Conservation (phyloP, 2,329 filamentous ascomycete genomes). For the Phoma sp. region DNA sequence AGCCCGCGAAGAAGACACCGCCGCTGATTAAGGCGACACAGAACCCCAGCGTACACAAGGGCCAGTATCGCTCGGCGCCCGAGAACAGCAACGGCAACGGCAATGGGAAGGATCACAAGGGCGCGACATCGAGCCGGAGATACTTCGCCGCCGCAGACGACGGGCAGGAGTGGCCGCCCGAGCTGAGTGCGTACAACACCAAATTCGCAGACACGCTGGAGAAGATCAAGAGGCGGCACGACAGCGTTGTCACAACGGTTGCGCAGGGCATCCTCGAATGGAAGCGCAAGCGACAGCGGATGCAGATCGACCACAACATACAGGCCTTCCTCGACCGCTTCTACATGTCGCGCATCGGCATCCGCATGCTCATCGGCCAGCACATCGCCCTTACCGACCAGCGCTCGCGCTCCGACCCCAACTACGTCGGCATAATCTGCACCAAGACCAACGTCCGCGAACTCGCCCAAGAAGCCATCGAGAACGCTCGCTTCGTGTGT, state of each 20-base stretch:
- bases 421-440: conserved; percentile 98
- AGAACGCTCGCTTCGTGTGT: conserved; percentile 98
- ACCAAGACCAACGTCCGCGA: conserved; percentile 97
- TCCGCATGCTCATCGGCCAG: conserved; percentile 98
- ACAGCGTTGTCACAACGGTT: conserved; percentile 96
- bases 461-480: conserved; percentile 94
- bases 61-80: conserved; percentile 72
- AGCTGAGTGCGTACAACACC: conserved; percentile 92
- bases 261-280: conserved; percentile 98
- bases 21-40: conserved; percentile 80
- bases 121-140: conserved; percentile 60
- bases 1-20: conserved; percentile 64
- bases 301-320: conserved; percentile 98
- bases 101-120: conserved; percentile 56
- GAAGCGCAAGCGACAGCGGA: conserved; percentile 92
- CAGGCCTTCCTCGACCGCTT: conserved; percentile 98
- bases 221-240: conserved; percentile 93
- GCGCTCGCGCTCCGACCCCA: conserved; percentile 83
- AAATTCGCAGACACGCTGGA: conserved; percentile 87
- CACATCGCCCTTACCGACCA: conserved; percentile 97
- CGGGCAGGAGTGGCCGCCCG: conserved; percentile 86
- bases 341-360: conserved; percentile 99
- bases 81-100: conserved; percentile 56
- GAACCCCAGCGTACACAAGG: conserved; percentile 87
- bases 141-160: conserved; percentile 96